phyloP scores from a whole-genome alignment of 2,329 filamentous ascomycete species.

The Cladophialophora immunda region DNA sequence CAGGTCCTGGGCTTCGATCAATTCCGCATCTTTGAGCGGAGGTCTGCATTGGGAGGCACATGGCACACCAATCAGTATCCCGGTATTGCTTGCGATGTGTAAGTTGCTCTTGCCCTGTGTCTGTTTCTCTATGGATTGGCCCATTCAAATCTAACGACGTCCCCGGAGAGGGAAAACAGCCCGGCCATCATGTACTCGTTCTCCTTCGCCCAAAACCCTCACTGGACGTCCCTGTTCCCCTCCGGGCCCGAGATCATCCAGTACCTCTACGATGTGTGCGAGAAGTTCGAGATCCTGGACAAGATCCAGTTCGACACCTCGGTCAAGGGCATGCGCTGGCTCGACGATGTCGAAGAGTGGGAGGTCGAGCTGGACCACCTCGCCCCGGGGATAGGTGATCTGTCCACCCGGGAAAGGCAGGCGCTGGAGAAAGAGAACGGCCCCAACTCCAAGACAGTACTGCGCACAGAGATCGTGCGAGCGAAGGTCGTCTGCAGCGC shows the following conservation, averaged over 20 bases:
- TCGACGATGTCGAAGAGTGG: conserved; percentile 64
- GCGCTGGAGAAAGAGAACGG: conserved; percentile 56
- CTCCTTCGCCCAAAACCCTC: conserved; percentile 62
- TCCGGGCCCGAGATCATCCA: conserved; percentile 59
- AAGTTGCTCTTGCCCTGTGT: conserved; percentile 30
- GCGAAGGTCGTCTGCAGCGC: conserved; percentile 64
- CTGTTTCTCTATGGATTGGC: not conserved
- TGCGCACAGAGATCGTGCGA: conserved; percentile 60
- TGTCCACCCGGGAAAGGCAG: conserved; percentile 58
- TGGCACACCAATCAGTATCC: conserved; percentile 72
- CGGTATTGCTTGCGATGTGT: conserved; percentile 65
- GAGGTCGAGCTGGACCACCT: conserved; percentile 62
- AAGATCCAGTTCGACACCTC: conserved; percentile 68
- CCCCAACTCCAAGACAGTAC: conserved; percentile 54
- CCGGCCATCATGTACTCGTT: conserved; percentile 66
- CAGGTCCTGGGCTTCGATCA: conserved; percentile 66
- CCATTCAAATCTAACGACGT: not conserved
- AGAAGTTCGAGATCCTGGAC: conserved; percentile 60
- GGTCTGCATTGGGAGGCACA: conserved; percentile 67
- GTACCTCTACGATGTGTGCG: conserved; percentile 64
- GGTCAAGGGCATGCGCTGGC: conserved; percentile 61
- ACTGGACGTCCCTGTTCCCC: conserved; percentile 61
- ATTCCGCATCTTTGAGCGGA: conserved; percentile 68
- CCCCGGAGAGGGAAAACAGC: conserved; percentile 43
- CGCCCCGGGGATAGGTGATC: conserved; percentile 62